A percentile compares a stretch with the other conserved stretches of the same genome.
Evolutionary conservation across 2,329 filamentous ascomycete species (phyloP).

Genomic region (Microascus cirrosus): DNA sequence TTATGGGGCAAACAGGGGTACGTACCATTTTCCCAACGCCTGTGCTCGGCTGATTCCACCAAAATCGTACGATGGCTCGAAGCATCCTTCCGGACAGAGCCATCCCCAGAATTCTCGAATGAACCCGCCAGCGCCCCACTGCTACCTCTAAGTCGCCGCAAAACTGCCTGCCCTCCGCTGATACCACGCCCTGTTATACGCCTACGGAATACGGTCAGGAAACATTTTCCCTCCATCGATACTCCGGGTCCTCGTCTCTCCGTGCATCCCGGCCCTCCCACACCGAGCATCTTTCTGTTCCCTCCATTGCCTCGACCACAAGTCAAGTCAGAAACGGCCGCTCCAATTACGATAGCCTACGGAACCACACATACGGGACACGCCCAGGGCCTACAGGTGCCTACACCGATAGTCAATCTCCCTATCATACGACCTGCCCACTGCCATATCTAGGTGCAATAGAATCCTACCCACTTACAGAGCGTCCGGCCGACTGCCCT

Average conservation of each 20-base stretch:
- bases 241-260: not conserved
- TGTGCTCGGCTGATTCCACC: slow-evolving; percentile 4
- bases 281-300: not conserved
- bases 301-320: not conserved
- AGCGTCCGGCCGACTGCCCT: not conserved
- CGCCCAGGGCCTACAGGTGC: not conserved
- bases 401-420: not conserved
- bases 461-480: not conserved
- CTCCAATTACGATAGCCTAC: not conserved
- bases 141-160: not conserved
- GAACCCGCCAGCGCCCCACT: not conserved
- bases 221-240: not conserved
- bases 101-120: not conserved
- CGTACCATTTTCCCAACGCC: not conserved
- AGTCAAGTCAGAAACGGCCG: not conserved
- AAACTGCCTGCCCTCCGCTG: too few relatives aligned
- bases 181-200: too few relatives aligned
- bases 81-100: not conserved
- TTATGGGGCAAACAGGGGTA: too few relatives aligned
- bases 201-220: not conserved
- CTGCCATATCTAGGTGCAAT: not conserved
- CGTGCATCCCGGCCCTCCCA: not conserved
- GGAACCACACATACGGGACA: not conserved
- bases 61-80: slow-evolving; percentile 5
- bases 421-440: slow-evolving; percentile 2